phyloP scores from a whole-genome alignment of 352 stramenopile genomes.

The Saprolegnia diclina region DNA sequence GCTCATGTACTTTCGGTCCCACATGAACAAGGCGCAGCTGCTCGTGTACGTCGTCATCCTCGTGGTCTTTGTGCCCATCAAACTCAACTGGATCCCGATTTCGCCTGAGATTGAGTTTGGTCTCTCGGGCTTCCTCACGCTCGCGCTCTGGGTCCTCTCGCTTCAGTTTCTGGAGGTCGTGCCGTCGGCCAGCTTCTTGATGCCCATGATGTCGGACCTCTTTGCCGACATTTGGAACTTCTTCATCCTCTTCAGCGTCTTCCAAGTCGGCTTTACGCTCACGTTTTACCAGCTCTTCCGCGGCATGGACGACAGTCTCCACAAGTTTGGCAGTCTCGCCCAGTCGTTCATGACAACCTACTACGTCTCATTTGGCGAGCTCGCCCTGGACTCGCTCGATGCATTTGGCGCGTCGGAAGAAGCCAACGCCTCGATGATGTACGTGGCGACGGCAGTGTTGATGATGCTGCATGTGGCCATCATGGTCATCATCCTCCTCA shows the following conservation, averaged over 20 bases:
- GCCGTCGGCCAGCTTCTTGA: constrained; percentile 1
- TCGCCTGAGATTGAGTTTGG: constrained; percentile 6
- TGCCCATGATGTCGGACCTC: constrained; percentile 13
- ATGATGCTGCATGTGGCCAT: neutral
- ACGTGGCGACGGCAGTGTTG: neutral
- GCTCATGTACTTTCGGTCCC: neutral
- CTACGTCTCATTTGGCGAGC: neutral
- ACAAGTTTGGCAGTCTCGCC: neutral
- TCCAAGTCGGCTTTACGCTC: constrained; percentile 14
- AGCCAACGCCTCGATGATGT: neutral
- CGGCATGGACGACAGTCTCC: neutral
- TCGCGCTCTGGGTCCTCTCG: neutral
- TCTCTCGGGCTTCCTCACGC: neutral
- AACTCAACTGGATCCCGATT: neutral
- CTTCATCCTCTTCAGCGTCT: constrained; percentile 14
- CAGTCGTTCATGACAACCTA: constrained; percentile 17
- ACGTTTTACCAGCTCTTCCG: constrained; percentile 20
- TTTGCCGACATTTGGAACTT: constrained; percentile 3
- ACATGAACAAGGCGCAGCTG: constrained; percentile 19
- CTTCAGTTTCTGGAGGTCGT: constrained; percentile 16
- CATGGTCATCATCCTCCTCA: constrained; percentile 1
- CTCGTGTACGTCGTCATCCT: constrained; percentile 10
- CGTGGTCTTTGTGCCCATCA: constrained; percentile 18
- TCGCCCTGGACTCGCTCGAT: neutral
- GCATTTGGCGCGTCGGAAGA: neutral